A percentile compares a stretch with the other conserved stretches of the same genome.
These are phyloP conservation scores for Aspergillus calidoustus DNA, from an alignment of 2,329 filamentous ascomycete species.

Conservation along the genomic window DNA sequence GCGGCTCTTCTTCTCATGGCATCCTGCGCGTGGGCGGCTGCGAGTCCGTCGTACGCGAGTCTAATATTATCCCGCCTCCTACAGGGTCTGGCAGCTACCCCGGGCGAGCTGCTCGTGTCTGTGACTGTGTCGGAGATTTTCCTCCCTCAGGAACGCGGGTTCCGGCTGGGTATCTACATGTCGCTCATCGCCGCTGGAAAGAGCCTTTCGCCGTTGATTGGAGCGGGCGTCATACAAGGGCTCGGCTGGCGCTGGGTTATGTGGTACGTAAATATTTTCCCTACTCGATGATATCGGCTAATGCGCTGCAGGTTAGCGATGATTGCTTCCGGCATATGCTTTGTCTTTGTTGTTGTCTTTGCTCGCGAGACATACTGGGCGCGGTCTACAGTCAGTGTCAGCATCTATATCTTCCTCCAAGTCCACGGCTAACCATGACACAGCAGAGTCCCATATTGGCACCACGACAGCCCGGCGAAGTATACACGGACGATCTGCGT, in stretches of 20 bases:
- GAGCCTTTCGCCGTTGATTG: constrained; percentile 6
- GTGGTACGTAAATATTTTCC: neutral
- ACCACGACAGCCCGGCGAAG: neutral
- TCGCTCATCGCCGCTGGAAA: constrained; percentile 8
- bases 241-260: constrained; percentile 12
- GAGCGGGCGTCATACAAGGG: constrained; percentile 2
- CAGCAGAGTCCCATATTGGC: neutral
- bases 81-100: neutral
- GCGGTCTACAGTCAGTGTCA: neutral
- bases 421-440: neutral
- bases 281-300: neutral
- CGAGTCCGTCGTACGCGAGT: constrained; percentile 4
- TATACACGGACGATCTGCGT: constrained; percentile 8
- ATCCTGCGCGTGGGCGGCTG: constrained; percentile 5
- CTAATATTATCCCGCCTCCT: neutral
- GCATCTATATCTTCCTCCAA: neutral
- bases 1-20: neutral
- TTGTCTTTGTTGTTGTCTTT: neutral
- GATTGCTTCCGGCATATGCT: neutral
- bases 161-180: constrained; percentile 13
- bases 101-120: constrained; percentile 8
- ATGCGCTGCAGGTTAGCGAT: neutral
- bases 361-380: constrained; percentile 13
- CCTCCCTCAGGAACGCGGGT: constrained; percentile 8
- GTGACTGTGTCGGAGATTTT: constrained; percentile 12